Base-by-base conservation (phyloP, 371 early-diverging fungal genomes). In the Apophysomyces sp. region DNA sequence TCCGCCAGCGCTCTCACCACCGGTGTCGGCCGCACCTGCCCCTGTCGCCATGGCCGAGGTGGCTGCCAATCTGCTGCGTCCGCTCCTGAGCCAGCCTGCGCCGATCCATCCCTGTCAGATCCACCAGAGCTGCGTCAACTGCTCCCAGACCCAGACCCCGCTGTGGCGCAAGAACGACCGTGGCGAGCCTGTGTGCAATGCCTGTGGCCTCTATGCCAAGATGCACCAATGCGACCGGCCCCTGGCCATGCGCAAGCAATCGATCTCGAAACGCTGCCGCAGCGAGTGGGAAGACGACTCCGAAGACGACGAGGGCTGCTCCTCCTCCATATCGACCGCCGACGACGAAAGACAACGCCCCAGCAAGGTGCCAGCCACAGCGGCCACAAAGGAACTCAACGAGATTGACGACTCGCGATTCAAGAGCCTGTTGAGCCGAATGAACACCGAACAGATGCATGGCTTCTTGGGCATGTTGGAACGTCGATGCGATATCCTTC, bases 101-200 rank as follows among this genome's bases (percentile, higher is more conserved):
- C 24, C 49, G 49, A 44, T 44, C 49, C 49, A 44, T 44, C 52
- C 49, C 16, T 26, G 28, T 30, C 53, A 54, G 32, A 36, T 18
- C n/a, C 52, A 53, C 16, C 39, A 44, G 8, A 16, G 24, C 8
- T 94, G 96, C 62, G 82, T 84, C 18, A 92, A 94, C 62, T 95
- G 95, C 65, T 75, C 80, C 4, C 91, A 93, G 49, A 90, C 88
- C 2, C 84, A 87, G 55, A 93, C 94, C 0, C 95, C 96, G 4
- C 85, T 92, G 31, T 95, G 94, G 95, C 83, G 92, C 8, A 86
- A 92, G 62, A 87, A 89, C 62, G 85, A 86, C 18, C 81, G 86
- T 39, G 92, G 92, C 16, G 85, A 90, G 64, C 79, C 87, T 13
- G 83, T 94, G 15, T 95, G 97, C 74, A 94, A 94, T 66, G 89